Conservation (phyloP, 1,284 basidiomycete species). For the Sanguinoderma infundibulare region DNA sequence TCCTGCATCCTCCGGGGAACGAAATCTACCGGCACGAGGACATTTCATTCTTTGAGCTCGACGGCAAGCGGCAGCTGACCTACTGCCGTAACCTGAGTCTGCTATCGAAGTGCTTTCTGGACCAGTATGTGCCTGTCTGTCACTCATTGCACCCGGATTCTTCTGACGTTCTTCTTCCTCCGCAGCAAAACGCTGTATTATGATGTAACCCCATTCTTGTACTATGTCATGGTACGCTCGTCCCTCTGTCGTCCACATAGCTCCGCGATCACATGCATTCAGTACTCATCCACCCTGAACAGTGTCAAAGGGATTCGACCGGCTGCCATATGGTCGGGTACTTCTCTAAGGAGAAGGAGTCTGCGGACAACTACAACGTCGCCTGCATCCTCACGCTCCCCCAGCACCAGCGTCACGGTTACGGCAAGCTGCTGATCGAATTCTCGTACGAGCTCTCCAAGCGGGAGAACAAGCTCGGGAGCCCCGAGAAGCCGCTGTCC, state of each 20-base stretch:
- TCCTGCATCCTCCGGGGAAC: conserved; percentile 97
- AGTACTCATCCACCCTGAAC: conserved; percentile 24
- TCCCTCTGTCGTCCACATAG: conserved; percentile 3
- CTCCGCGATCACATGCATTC: conserved; percentile 10
- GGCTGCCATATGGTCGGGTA: conserved; percentile 98
- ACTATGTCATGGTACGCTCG: conserved; percentile 91
- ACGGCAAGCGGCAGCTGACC: conserved; percentile 93
- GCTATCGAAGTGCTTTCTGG: conserved; percentile 97
- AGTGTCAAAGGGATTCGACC: conserved; percentile 86
- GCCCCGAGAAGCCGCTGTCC: conserved; percentile 96
- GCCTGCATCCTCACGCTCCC: conserved; percentile 98
- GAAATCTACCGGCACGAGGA: conserved; percentile 98
- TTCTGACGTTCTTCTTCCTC: conserved; percentile 30
- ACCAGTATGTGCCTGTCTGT: conserved; percentile 65
- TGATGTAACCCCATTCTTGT: conserved; percentile 99
- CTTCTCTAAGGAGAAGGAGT: conserved; percentile 99
- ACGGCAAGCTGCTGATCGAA: conserved; percentile 95
- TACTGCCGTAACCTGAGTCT: conserved; percentile 98
- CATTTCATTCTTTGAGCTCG: conserved; percentile 98
- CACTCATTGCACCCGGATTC: conserved; percentile 3
- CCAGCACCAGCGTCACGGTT: conserved; percentile 96
- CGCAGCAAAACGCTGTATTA: conserved; percentile 97
- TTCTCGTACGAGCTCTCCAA: conserved; percentile 99
- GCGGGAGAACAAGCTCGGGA: conserved; percentile 94
- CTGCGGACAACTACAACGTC: conserved; percentile 97